A percentile compares a stretch with the other conserved stretches of the same genome.
Conservation (phyloP, 139 green algal genomes). For the Zygnema circumcarinatum region DNA sequence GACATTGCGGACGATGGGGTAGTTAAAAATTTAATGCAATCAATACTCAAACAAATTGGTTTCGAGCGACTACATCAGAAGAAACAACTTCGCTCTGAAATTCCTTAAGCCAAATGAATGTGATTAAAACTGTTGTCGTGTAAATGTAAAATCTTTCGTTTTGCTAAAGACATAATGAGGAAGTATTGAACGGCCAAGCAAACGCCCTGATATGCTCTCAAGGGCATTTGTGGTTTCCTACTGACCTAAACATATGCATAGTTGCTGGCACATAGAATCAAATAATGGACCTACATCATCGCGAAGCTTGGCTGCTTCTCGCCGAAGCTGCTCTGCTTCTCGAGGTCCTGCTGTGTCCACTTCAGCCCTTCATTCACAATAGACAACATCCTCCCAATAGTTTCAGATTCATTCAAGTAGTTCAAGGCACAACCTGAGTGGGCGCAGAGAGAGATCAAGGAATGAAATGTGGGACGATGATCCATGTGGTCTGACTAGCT, state of each 20-base stretch:
- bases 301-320: slow-evolving; percentile 11
- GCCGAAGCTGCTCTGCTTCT: not conserved
- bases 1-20: not conserved
- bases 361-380: not conserved
- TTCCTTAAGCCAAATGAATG: no score
- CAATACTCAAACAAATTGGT: not conserved
- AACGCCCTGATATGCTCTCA: not conserved
- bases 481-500: no score
- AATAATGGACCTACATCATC: slow-evolving; percentile 7
- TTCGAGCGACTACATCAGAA: not conserved
- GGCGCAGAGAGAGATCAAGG: not conserved
- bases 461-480: not conserved
- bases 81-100: no score
- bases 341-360: not conserved
- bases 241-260: not conserved
- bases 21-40: not conserved
- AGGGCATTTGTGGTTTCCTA: not conserved
- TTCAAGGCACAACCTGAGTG: not conserved
- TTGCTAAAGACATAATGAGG: not conserved
- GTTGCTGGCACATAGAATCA: not conserved
- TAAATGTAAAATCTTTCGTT: not conserved
- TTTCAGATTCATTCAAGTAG: not conserved
- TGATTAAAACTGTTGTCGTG: not conserved
- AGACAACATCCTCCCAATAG: not conserved
- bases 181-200: not conserved